Base-by-base conservation (phyloP, 768 basidiomycete species). In the Trametes cingulata region DNA sequence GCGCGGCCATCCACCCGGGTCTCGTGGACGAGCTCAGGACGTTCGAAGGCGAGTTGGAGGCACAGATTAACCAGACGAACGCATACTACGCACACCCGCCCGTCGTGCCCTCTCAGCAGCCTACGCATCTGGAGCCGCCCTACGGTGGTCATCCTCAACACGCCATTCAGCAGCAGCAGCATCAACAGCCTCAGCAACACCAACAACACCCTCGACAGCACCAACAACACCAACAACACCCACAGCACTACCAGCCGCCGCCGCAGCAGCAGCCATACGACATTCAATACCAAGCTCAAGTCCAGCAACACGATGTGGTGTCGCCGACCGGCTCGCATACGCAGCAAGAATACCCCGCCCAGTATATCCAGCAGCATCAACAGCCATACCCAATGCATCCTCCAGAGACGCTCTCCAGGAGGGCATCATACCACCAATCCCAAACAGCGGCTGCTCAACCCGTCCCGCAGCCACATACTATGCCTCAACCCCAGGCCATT, bases 21-120 rank as follows among this genome's bases (percentile, higher is more conserved):
- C 69, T 74, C 17, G 65, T 73, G 7, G 72, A 74, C 36, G 67
- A 74, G 56, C 57, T 74, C 58, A 60, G 60, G 41, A 50, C 68
- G 29, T 73, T 75, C 56, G 68, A 73, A 27, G 67, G 67, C 0
- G 60, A 69, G 46, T 60, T 73, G 36, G 68, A 73, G 39, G 67
- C 59, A 39, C 73, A 73, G 60, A 71, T 72, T 36, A 45, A 60
- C 29, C 51, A 64, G 29, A 59, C 61, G 10, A 60, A 61, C 22
- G 57, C 58, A 56, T 65, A 43, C 52, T 64, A 57, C 61, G 61
- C 61, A n/a, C 25, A 51, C 4, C 13, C 33, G 33, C 12, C 49
- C 17, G 52, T 36, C 14, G 24, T 13, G 15, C 50, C 25, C 12
- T 19, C 35, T 15, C n/a, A 46, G 22, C 43, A 36, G 56, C 46